Conservation (phyloP, 768 basidiomycete genomes). For the Auricularia sp. region DNA sequence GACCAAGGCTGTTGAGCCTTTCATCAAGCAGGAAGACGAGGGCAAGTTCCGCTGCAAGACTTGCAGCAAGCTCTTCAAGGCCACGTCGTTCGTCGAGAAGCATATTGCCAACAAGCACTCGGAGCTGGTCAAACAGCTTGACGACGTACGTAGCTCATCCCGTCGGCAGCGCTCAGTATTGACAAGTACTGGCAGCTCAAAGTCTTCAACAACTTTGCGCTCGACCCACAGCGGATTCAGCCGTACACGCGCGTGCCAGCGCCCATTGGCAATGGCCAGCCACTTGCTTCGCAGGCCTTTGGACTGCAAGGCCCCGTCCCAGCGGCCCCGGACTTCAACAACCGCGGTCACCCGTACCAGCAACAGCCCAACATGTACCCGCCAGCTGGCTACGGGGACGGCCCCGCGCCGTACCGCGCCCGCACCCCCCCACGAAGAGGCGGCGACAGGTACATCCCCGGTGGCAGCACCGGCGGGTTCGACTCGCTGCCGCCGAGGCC, state of each 20-base stretch:
- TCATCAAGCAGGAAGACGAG: slow-evolving; percentile 92
- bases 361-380: neutral
- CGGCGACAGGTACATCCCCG: neutral
- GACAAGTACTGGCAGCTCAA: slow-evolving; percentile 41
- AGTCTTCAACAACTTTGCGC: slow-evolving; percentile 91
- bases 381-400: slow-evolving; percentile 3
- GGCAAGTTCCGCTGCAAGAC: slow-evolving; percentile 94
- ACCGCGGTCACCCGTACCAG: slow-evolving; percentile 17
- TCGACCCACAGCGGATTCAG: slow-evolving; percentile 89
- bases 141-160: slow-evolving; percentile 50
- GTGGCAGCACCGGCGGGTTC: slow-evolving; percentile 25
- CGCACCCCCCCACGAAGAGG: slow-evolving; percentile 14
- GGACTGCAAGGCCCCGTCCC: slow-evolving; percentile 42
- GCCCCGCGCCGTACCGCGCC: slow-evolving; percentile 5
- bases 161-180: slow-evolving; percentile 3
- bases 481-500: slow-evolving; percentile 79
- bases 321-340: slow-evolving; percentile 8
- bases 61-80: slow-evolving; percentile 96
- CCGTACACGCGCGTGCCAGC: slow-evolving; percentile 74
- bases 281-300: slow-evolving; percentile 75
- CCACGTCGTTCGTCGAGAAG: slow-evolving; percentile 93
- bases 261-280: slow-evolving; percentile 53
- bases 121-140: slow-evolving; percentile 71
- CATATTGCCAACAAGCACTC: slow-evolving; percentile 93
- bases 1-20: slow-evolving; percentile 62